Evolutionary conservation across 306 rosid species (phyloP).

Genomic region (Lablab purpureus): DNA sequence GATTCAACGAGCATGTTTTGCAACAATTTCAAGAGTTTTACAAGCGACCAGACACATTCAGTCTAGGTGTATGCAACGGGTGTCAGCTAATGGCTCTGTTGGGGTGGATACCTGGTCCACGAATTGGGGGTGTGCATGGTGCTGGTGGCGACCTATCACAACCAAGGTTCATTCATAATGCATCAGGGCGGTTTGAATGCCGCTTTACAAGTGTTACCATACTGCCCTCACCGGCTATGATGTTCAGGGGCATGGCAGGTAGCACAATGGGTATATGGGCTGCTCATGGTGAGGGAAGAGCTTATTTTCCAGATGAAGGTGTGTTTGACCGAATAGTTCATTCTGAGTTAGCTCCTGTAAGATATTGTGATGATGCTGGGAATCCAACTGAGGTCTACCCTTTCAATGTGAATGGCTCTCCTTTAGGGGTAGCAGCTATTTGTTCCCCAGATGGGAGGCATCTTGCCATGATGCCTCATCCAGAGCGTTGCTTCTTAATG

Average conservation of each 20-base stretch:
- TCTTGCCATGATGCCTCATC: slow-evolving; percentile 99
- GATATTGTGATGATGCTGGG: slow-evolving; percentile 90
- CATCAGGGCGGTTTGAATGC: slow-evolving; percentile 92
- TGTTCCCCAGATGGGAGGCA: slow-evolving; percentile 96
- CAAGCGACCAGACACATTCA: slow-evolving; percentile 83
- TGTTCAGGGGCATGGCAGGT: slow-evolving; percentile 88
- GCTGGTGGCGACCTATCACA: slow-evolving; percentile 87
- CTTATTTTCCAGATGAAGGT: slow-evolving; percentile 84
- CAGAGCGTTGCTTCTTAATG: slow-evolving; percentile 95
- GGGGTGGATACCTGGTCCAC: slow-evolving; percentile 96
- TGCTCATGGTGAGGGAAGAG: slow-evolving; percentile 93
- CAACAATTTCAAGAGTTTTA: slow-evolving; percentile 88
- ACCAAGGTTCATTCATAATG: slow-evolving; percentile 88
- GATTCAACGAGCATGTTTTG: slow-evolving; percentile 73
- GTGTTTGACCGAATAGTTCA: slow-evolving; percentile 67
- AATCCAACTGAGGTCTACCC: slow-evolving; percentile 82
- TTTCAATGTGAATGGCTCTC: slow-evolving; percentile 89
- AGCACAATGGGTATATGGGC: slow-evolving; percentile 91
- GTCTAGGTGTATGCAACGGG: slow-evolving; percentile 94
- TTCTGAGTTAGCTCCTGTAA: slow-evolving; percentile 74
- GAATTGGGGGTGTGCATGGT: slow-evolving; percentile 84
- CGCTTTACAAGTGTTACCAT: slow-evolving; percentile 86
- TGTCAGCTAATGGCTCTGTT: slow-evolving; percentile 95
- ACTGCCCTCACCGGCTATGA: slow-evolving; percentile 78
- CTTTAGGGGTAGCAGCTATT: slow-evolving; percentile 85